Evolutionary conservation across 2,329 filamentous ascomycete genomes (phyloP), one percentile per base, ranked within the genome.

Genomic region (Aspergillus ochraceoroseus): DNA sequence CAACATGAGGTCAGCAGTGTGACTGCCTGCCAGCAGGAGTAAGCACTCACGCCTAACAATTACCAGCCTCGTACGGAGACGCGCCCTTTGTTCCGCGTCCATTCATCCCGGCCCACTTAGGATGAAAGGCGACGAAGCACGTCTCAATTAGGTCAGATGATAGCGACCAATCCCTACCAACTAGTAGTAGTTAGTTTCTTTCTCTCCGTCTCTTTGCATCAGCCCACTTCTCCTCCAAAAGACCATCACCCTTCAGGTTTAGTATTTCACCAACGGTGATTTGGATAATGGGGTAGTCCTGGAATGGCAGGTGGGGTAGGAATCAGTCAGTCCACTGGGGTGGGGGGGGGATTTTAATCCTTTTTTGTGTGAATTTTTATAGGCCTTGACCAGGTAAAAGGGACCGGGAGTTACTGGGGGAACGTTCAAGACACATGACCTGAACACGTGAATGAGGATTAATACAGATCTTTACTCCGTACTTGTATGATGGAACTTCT

Each of bases 11-110:
- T 29, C 27, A 33, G 26, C 37, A 40, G 31, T 48, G 47, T 52
- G 47, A 45, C 47, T 47, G 49, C 47, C 51, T 52, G 45, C 41
- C 43, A 44, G 43, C 43, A 34, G 37, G n/a, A n/a, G n/a, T n/a
- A n/a, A n/a, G n/a, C n/a, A n/a, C n/a, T 42, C 44, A 43, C 41
- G 48, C 43, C 43, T 46, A 43, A 49, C n/a, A n/a, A n/a, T n/a
- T n/a, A n/a, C 47, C 50, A 53, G 50, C 47, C 47, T 52, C 49
- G 48, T 47, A 50, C 53, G 51, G 53, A 54, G 53, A 54, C 47
- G 47, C 44, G 44, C 53, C 38, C 33, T 49, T n/a, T 32, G 20
- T 55, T 55, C 53, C 53, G 52, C 33, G 41, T 44, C 44, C 40
- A 32, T 25, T 20, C 27, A 20, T 19, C n/a, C n/a, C 6, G 12